Base-by-base conservation (phyloP, 192 early-diverging fungal species). In the Backusella sp. region DNA sequence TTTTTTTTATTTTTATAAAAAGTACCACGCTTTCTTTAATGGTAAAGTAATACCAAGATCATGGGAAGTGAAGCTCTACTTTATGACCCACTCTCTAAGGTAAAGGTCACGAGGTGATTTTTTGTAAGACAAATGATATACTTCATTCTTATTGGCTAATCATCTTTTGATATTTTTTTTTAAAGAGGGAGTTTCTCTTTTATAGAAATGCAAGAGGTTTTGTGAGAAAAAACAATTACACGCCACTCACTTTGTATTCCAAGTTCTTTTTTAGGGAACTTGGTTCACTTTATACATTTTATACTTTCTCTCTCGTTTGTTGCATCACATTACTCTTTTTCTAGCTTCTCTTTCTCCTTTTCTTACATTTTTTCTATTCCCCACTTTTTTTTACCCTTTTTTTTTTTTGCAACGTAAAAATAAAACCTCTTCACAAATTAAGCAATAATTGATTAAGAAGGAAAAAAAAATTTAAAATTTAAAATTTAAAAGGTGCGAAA, bases 281-380 rank as follows among this genome's bases (percentile, higher is more conserved):
- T 69, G n/a, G 68, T 69, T 69, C n/a, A 6, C 9, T 69, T 69
- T 69, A 32, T 21, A 67, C 32, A 67, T 67, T 67, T 30, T 35
- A 30, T 49, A 49, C 46, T 67, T 67, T 34, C 34, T 67, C 32
- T 66, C n/a, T 37, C n/a, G n/a, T 49, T 49, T 44, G 42, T 49
- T 68, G 21, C 67, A 68, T 68, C 67, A 68, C 67, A 68, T 68
- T 68, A 68, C 68, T 69, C 36, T 69, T 69, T 69, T 69, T 39
- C 36, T 37, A 39, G 21, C 35, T 36, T 68, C 67, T 21, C 41
- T 30, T 71, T 46, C 39, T 70, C 39, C 14, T 26, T 30, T 46
- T 46, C 17, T 30, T 49, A 44, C 30, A 46, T 32, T 28, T 30
- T 71, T 70, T 30, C 17, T 49, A 5, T 71, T n/a, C 23, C 28